Evolutionary conservation across 1,139 yeast genomes (phyloP), one percentile per base, ranked within the genome.

Genomic region (Candida albicans): DNA sequence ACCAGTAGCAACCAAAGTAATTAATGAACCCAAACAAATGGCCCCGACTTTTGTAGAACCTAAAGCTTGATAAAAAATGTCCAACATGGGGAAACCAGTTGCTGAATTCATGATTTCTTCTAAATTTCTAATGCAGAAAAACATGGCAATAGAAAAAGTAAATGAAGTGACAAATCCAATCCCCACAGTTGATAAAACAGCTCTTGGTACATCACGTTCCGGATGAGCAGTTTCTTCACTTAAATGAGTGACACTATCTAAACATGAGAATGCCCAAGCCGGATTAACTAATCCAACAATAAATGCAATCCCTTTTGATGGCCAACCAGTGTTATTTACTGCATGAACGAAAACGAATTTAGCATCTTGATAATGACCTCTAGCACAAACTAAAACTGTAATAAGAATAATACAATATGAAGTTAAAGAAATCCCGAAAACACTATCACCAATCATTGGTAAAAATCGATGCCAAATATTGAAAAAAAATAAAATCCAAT

Each of bases 251-350:
- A 75, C 75, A 49, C 70, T 65, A 54, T 70, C 75, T 41, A 70
- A 62, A 56, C 76, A 70, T 49, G 68, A 57, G 53, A 70, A 71
- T 8, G 73, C 62, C 76, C 76, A 71, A 50, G 69, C 67, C 25
- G 75, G 76, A 51, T 70, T 70, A 46, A 70, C 62, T 44, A 70
- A 60, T 11, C 76, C 76, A 27, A 70, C 70, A 48, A 71, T 68
- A 50, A 70, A 70, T 2, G 76, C 75, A 52, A 70, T 67, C 37
- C 73, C 75, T 8, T 71, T 53, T 11, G 66, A 57, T 12, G 60
- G 49, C 75, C 76, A 71, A 30, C 76, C 76, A 15, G 76, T 70
- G 31, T 59, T 62, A 45, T 70, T 69, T 28, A 61, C 56, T 44
- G 70, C 69, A 30, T 68, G 62, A 31, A 57, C 61, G 52, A 71